Evolutionary conservation across 2,329 filamentous ascomycete genomes (phyloP), one percentile per base, ranked within the genome.

Genomic region (Stachybotrys chlorohalonatus): DNA sequence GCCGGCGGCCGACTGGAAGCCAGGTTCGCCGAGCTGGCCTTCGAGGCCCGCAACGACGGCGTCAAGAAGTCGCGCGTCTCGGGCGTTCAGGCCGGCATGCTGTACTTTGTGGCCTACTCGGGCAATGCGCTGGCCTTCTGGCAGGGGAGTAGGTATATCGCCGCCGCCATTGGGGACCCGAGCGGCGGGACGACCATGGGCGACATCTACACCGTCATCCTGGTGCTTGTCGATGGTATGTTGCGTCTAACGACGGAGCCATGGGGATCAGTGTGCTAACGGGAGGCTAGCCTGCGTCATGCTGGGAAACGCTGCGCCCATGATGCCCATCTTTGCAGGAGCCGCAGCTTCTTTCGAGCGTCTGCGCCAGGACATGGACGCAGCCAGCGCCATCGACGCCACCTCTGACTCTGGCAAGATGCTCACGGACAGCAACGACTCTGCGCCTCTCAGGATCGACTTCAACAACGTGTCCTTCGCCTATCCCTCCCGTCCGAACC

Each of bases 111-210:
- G 58, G 82, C 83, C 5, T 87, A 85, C 59, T 78, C 82, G 2
- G 83, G 82, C 7, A 87, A 87, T 63, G 83, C 82, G 1, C 71
- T 88, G 13, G 82, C 84, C 0, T 87, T 86, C 63, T 88, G 83
- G 82, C 79, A 86, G 64, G 85, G 84, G 51, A 84, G 81, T 58
- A 74, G 71, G 42, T 76, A 76, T 52, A 76, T 77, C 59, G 71
- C 72, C 15, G 64, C 70, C 7, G 65, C 72, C 1, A 67, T 73
- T 7, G 64, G 67, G 4, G 68, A 70, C 4, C 64, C 66, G 24
- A 62, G 62, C 1, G 58, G 63, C 31, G 68, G 67, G 16, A 63
- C 69, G 5, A 72, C 72, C 0, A 70, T 78, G 8, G 75, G 76
- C 45, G 66, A 71, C n/a, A 73, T 83, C 15, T 86, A 85, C 59